Percentiles rank a stretch among this genome's conserved stretches.
These are phyloP conservation scores for Candida sithepensis DNA, from an alignment of 805 yeast species.

Conservation along the genomic window DNA sequence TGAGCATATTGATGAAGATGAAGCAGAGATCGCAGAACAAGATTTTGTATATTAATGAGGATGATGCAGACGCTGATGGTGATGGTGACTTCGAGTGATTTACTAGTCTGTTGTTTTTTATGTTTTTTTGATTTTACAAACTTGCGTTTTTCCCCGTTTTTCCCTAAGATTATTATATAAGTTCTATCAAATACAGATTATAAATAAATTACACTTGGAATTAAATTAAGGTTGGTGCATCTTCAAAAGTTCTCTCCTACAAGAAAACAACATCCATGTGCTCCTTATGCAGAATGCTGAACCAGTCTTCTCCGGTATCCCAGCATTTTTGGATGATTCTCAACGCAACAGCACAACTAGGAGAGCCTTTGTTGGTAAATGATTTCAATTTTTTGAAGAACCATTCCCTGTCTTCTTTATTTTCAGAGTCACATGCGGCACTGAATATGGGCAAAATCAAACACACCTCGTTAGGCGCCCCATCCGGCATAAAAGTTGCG, in stretches of 20 bases:
- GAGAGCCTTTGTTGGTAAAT: slow-evolving; percentile 41
- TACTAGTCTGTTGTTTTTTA: no score
- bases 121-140: no score
- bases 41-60: slow-evolving; percentile 13
- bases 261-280: slow-evolving; percentile 44
- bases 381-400: slow-evolving; percentile 37
- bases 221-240: not conserved
- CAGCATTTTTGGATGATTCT: slow-evolving; percentile 51
- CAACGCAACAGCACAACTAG: slow-evolving; percentile 25
- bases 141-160: no score
- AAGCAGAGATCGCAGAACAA: slow-evolving; percentile 11
- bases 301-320: slow-evolving; percentile 52
- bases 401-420: slow-evolving; percentile 33
- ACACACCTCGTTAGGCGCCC: slow-evolving; percentile 52
- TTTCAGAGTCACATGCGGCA: slow-evolving; percentile 55
- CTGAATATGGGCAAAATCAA: slow-evolving; percentile 52
- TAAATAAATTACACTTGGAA: no score
- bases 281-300: slow-evolving; percentile 38
- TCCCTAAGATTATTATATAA: not conserved
- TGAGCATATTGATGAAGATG: slow-evolving; percentile 48
- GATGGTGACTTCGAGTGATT: not conserved
- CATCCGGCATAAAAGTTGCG: slow-evolving; percentile 38
- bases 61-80: not conserved
- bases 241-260: slow-evolving; percentile 16
- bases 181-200: not conserved